These are phyloP conservation scores for Talaromyces nanjingensis DNA, from an alignment of 495 filamentous ascomycete species.

Conservation along the genomic window DNA sequence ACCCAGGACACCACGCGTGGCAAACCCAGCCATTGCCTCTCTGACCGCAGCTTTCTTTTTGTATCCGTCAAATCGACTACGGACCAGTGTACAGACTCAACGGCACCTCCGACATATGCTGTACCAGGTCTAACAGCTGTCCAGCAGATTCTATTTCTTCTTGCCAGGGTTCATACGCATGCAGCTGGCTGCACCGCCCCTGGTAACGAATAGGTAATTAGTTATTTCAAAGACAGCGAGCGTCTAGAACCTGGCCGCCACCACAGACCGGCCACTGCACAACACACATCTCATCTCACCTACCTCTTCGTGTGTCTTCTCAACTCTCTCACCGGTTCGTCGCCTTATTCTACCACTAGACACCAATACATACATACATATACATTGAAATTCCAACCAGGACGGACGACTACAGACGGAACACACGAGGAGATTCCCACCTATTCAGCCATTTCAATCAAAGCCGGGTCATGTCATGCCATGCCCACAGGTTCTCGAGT, in stretches of 20 bases:
- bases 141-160: neutral
- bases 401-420: neutral
- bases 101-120: neutral
- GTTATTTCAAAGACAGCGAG: neutral
- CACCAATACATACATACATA: slow-evolving; percentile 1
- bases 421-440: neutral
- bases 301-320: neutral
- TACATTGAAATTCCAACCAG: neutral
- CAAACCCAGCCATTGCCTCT: neutral
- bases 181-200: neutral
- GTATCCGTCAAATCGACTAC: neutral
- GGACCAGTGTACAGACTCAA: neutral
- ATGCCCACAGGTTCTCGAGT: neutral
- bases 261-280: neutral
- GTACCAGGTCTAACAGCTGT: neutral
- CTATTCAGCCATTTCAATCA: neutral
- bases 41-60: neutral
- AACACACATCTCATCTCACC: neutral
- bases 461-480: neutral
- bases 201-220: neutral
- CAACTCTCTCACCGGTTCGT: neutral
- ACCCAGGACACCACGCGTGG: neutral
- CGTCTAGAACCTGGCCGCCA: neutral
- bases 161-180: neutral
- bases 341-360: neutral